These are phyloP conservation scores for Plasmodium cynomolgi DNA, from an alignment of 169 alveolate species.

Conservation along the genomic window DNA sequence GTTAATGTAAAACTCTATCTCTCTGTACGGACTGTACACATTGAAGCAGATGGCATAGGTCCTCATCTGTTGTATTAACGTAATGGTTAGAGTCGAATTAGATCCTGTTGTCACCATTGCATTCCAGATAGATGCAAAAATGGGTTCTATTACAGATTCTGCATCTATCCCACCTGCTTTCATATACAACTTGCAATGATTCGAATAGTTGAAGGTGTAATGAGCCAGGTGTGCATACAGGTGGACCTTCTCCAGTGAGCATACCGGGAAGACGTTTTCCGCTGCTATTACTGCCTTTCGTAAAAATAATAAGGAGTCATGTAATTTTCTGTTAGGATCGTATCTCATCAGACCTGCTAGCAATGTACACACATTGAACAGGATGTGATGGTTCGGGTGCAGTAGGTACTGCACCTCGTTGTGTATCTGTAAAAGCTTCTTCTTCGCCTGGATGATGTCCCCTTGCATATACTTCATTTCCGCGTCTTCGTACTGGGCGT, in stretches of 20 bases:
- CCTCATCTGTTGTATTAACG: slow-evolving; percentile 80
- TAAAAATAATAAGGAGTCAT: slow-evolving; percentile 78
- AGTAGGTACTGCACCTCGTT: slow-evolving; percentile 81
- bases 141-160: slow-evolving; percentile 77
- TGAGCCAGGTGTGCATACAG: slow-evolving; percentile 86
- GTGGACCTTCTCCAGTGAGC: slow-evolving; percentile 88
- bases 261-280: slow-evolving; percentile 87
- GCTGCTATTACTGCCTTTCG: slow-evolving; percentile 87
- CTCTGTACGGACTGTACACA: slow-evolving; percentile 79
- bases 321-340: slow-evolving; percentile 82
- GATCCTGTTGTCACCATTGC: slow-evolving; percentile 83
- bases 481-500: slow-evolving; percentile 76
- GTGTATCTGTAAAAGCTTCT: slow-evolving; percentile 78
- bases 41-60: slow-evolving; percentile 78
- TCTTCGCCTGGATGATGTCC: slow-evolving; percentile 80
- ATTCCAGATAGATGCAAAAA: slow-evolving; percentile 83
- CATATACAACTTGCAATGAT: slow-evolving; percentile 50
- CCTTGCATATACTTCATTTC: slow-evolving; percentile 81
- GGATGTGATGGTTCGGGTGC: slow-evolving; percentile 89
- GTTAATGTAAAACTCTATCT: slow-evolving; percentile 67
- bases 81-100: slow-evolving; percentile 76
- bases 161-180: slow-evolving; percentile 54
- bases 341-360: slow-evolving; percentile 88
- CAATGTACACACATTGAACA: slow-evolving; percentile 86
- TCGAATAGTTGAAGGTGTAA: slow-evolving; percentile 78